Conservation (phyloP, 208 protist genomes). For the Borovskyia barvae region DNA sequence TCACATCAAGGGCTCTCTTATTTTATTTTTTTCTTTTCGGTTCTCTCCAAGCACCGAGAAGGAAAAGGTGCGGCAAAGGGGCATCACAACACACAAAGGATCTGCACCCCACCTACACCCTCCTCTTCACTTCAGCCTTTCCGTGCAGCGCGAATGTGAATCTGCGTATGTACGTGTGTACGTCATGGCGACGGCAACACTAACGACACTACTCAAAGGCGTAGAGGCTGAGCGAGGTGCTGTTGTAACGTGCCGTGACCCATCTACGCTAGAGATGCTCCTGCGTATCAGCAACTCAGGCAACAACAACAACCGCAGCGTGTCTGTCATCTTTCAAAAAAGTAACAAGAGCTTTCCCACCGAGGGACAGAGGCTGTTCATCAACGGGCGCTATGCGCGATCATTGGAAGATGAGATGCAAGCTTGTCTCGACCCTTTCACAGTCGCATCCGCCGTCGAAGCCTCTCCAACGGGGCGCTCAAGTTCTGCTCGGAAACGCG, state of each 20-base stretch:
- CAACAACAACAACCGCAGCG: constrained; percentile 16
- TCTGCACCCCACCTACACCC: too few relatives aligned
- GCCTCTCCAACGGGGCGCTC: not conserved
- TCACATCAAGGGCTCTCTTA: too few relatives aligned
- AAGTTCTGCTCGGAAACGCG: constrained; percentile 10
- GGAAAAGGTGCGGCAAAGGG: too few relatives aligned
- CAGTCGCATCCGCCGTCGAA: not conserved
- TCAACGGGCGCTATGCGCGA: constrained; percentile 6
- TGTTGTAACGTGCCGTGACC: constrained; percentile 28
- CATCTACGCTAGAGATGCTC: constrained; percentile 30
- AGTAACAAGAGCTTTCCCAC: not conserved
- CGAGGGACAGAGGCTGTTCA: constrained; percentile 19
- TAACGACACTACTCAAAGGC: constrained; percentile 11
- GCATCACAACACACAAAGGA: too few relatives aligned
- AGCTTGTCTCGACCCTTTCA: constrained; percentile 27
- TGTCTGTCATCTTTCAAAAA: constrained; percentile 22
- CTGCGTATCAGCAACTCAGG: constrained; percentile 23
- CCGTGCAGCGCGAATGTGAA: not conserved
- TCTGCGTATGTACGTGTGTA: not conserved
- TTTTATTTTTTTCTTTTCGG: too few relatives aligned
- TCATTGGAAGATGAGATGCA: constrained; percentile 24
- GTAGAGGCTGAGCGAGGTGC: constrained; percentile 28
- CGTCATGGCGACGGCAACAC: constrained; percentile 7
- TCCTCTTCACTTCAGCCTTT: too few relatives aligned
- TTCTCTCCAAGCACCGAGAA: too few relatives aligned